phyloP scores from a whole-genome alignment of 2,329 filamentous ascomycete species.

The Pezicula rhizophila region DNA sequence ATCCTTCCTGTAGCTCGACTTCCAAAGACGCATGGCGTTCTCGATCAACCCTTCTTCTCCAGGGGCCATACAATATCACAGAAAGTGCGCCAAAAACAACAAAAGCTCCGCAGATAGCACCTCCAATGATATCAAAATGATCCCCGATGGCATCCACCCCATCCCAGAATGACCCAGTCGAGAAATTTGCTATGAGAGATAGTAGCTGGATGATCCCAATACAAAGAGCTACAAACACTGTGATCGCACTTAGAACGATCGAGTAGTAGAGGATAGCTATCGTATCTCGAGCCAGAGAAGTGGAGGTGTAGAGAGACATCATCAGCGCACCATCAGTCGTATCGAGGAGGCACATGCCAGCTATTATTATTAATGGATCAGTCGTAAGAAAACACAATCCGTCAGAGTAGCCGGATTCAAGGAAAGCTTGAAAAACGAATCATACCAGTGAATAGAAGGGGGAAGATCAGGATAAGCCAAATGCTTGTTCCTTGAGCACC shows the following conservation, averaged over 20 bases:
- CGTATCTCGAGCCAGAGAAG: slow-evolving; percentile 67
- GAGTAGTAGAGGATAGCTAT: slow-evolving; percentile 95
- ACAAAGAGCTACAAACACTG: slow-evolving; percentile 39
- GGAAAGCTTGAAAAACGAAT: background rate
- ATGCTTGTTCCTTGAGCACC: slow-evolving; percentile 80
- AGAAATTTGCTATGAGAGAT: slow-evolving; percentile 70
- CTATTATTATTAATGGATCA: slow-evolving; percentile 32
- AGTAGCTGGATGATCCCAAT: slow-evolving; percentile 84
- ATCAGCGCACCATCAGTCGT: slow-evolving; percentile 90
- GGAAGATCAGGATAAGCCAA: slow-evolving; percentile 92
- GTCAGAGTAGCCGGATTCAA: too few relatives aligned
- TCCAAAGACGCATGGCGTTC: background rate
- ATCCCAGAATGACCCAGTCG: slow-evolving; percentile 80
- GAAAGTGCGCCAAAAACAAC: slow-evolving; percentile 59
- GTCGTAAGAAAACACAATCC: background rate
- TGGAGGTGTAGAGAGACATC: slow-evolving; percentile 87
- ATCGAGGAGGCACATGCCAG: slow-evolving; percentile 92
- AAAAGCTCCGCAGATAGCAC: slow-evolving; percentile 79
- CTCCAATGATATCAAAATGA: slow-evolving; percentile 80
- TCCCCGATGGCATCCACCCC: slow-evolving; percentile 72
- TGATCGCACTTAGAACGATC: slow-evolving; percentile 29
- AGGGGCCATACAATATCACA: slow-evolving; percentile 72
- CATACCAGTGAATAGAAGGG: slow-evolving; percentile 76
- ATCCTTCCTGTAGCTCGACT: background rate
- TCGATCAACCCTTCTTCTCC: slow-evolving; percentile 55